phyloP scores from a whole-genome alignment of 1,139 yeast genomes.

The Saccharomyces hybrid region DNA sequence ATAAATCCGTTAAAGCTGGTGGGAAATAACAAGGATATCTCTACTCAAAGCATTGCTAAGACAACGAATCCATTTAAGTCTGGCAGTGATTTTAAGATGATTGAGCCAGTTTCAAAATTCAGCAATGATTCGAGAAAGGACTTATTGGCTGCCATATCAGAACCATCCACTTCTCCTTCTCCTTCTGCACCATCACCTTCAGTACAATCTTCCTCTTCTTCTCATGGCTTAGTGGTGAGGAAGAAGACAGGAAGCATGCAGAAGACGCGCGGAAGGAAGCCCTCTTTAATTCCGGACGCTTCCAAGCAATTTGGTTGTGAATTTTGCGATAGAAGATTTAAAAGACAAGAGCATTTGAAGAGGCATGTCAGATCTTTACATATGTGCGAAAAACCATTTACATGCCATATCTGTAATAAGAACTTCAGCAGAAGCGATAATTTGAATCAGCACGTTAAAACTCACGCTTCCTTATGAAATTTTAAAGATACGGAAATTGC shows the following conservation, averaged over 20 bases:
- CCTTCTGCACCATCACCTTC: background rate
- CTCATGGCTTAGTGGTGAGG: background rate
- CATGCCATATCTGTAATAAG: conserved; percentile 59
- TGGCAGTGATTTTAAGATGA: background rate
- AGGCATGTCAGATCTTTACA: conserved; percentile 66
- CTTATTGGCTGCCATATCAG: background rate
- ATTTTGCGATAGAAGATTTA: conserved; percentile 50
- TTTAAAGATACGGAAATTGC: background rate
- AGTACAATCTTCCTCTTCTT: background rate
- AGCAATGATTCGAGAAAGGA: background rate
- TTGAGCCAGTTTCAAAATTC: background rate
- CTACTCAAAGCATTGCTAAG: background rate
- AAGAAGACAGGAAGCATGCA: conserved; percentile 3
- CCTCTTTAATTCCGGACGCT: conserved; percentile 18
- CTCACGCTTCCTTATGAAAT: conserved; percentile 35
- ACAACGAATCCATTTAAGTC: background rate
- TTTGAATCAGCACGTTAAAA: conserved; percentile 63
- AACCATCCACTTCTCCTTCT: background rate
- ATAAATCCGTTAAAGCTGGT: background rate
- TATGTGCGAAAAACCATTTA: conserved; percentile 66
- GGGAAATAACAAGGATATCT: background rate
- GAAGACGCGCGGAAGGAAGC: conserved; percentile 15
- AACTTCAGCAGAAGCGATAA: conserved; percentile 69
- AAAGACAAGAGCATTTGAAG: conserved; percentile 68
- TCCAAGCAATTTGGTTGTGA: conserved; percentile 33